A percentile compares a stretch with the other conserved stretches of the same genome.
Conservation (phyloP, 192 early-diverging fungal species). For the Coemansia sp. region DNA sequence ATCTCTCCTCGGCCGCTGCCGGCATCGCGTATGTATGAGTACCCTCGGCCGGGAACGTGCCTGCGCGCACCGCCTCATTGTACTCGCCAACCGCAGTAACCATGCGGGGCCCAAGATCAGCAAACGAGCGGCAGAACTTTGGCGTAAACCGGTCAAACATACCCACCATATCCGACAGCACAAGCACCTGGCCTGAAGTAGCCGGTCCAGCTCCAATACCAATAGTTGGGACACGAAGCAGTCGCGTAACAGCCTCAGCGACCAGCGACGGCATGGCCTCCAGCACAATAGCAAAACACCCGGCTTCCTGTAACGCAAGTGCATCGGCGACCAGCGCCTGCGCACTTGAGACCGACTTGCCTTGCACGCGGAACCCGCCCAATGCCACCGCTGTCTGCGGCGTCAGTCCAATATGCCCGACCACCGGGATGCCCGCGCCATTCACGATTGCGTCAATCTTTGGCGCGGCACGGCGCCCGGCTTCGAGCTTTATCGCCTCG, state of each 20-base stretch:
- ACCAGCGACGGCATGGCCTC: constrained; percentile 92
- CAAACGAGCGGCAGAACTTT: constrained; percentile 91
- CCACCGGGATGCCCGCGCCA: constrained; percentile 85
- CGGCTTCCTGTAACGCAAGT: constrained; percentile 83
- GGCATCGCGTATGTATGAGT: constrained; percentile 71
- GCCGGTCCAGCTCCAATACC: constrained; percentile 92
- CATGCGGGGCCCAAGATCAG: constrained; percentile 69
- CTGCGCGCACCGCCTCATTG: constrained; percentile 69
- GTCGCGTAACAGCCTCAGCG: constrained; percentile 77
- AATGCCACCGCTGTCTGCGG: constrained; percentile 86
- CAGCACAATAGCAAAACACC: constrained; percentile 85
- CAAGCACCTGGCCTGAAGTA: constrained; percentile 93
- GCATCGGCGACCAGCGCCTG: constrained; percentile 80
- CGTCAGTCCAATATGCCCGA: constrained; percentile 94
- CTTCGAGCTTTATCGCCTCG: constrained; percentile 96
- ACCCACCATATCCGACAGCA: constrained; percentile 87
- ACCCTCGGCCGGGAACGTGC: constrained; percentile 71
- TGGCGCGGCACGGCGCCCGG: constrained; percentile 78
- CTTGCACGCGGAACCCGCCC: constrained; percentile 91
- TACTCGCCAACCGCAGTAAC: constrained; percentile 70
- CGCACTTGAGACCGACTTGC: constrained; percentile 78
- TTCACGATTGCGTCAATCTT: constrained; percentile 74
- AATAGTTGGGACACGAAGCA: constrained; percentile 85
- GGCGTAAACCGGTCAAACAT: constrained; percentile 89
- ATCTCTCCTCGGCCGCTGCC: constrained; percentile 38